Conservation (phyloP, 139 green algal species). For the Chlamydomonas sphaeroides region DNA sequence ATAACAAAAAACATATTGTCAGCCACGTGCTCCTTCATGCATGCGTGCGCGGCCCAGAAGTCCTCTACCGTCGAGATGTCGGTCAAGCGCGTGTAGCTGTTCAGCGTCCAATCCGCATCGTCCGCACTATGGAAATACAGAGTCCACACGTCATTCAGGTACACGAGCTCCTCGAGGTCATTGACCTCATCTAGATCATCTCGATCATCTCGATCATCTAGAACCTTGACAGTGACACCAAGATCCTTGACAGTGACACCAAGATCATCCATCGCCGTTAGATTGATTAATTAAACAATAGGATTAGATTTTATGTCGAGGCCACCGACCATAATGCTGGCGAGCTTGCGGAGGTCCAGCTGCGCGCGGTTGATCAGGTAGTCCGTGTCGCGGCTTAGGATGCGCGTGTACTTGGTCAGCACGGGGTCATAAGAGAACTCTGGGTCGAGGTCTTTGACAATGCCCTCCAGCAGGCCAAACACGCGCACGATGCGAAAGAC, state of each 20-base stretch:
- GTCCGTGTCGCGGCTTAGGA: no score
- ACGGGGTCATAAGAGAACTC: neutral
- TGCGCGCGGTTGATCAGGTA: no score
- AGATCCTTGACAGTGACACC: no score
- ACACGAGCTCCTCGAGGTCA: no score
- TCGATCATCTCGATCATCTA: no score
- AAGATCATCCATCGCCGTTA: no score
- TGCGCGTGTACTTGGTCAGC: neutral
- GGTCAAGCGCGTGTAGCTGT: neutral
- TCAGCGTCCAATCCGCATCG: neutral
- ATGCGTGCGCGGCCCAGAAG: neutral
- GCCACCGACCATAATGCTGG: no score
- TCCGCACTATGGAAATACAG: slow-evolving; percentile 4
- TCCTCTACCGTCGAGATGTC: neutral
- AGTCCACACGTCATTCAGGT: slow-evolving; percentile 1
- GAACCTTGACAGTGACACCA: no score
- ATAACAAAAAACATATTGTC: slow-evolving; percentile 4
- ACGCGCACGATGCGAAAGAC: neutral
- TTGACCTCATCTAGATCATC: no score
- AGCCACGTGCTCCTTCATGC: neutral
- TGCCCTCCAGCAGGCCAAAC: neutral
- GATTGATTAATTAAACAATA: no score
- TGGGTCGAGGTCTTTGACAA: neutral
- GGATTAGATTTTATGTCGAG: no score
- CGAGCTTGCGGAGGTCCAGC: no score